Conservation (phyloP, 805 yeast genomes). For the Teunomyces stri region DNA sequence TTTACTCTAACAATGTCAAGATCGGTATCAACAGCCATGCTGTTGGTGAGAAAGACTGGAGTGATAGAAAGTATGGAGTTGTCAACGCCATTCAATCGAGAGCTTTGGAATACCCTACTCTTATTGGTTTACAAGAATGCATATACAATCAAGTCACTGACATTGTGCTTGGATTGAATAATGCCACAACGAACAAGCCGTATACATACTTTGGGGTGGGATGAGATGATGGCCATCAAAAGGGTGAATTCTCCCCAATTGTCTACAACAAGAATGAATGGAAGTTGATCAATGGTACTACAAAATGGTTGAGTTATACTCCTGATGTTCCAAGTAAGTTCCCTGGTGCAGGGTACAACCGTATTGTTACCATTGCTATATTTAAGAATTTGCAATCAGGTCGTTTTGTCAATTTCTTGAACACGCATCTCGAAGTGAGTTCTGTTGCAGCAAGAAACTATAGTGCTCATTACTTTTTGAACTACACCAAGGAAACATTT, state of each 20-base stretch:
- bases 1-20: conserved; percentile 12
- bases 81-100: conserved; percentile 10
- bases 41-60: conserved; percentile 13
- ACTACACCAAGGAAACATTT: conserved; percentile 17
- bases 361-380: conserved; percentile 40
- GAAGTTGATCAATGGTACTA: conserved; percentile 37
- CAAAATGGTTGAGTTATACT: conserved; percentile 54
- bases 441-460: conserved; percentile 46
- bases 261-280: conserved; percentile 38
- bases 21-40: conserved; percentile 5
- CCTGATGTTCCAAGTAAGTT: conserved; percentile 53
- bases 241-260: conserved; percentile 54
- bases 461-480: conserved; percentile 40
- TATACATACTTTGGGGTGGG: conserved; percentile 49
- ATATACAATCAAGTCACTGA: conserved; percentile 41
- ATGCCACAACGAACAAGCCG: background rate
- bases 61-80: conserved; percentile 12
- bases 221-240: conserved; percentile 48
- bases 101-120: conserved; percentile 9
- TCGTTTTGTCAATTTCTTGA: conserved; percentile 30
- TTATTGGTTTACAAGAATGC: conserved; percentile 44
- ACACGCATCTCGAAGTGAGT: conserved; percentile 51
- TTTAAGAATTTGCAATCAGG: conserved; percentile 17
- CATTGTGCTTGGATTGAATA: conserved; percentile 34
- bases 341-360: conserved; percentile 45